These are phyloP conservation scores for Diaporthe velutina DNA, from an alignment of 2,329 filamentous ascomycete genomes.

Conservation along the genomic window DNA sequence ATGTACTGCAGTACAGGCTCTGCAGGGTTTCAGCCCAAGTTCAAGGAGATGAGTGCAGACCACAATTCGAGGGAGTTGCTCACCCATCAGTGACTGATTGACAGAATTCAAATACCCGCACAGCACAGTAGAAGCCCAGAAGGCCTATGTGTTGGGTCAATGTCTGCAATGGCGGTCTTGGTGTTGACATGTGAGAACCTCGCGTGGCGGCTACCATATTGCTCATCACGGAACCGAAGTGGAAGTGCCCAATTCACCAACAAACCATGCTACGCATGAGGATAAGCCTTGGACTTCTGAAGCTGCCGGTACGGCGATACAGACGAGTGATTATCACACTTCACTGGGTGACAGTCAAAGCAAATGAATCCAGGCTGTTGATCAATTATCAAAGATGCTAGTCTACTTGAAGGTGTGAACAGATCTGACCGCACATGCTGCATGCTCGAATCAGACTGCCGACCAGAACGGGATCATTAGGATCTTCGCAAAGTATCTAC, in stretches of 20 bases:
- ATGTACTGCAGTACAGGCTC: too few species aligned
- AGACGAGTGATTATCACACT: neutral
- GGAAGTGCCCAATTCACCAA: neutral
- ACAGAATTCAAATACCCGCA: neutral
- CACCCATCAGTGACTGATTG: neutral
- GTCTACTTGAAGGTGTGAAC: slow-evolving; percentile 30
- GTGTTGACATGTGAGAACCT: neutral
- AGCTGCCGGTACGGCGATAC: neutral
- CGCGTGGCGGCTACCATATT: neutral
- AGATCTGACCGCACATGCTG: slow-evolving; percentile 30
- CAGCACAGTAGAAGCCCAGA: neutral
- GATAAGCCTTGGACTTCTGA: neutral
- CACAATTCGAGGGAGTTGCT: neutral
- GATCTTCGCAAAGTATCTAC: slow-evolving; percentile 9
- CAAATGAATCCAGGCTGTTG: slow-evolving; percentile 26
- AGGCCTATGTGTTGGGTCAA: too few species aligned
- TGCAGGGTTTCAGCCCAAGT: neutral
- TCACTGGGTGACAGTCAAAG: neutral
- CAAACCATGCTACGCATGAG: neutral
- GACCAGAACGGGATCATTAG: slow-evolving; percentile 5
- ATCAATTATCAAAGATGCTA: slow-evolving; percentile 28
- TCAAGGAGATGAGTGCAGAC: neutral
- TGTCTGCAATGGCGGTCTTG: neutral
- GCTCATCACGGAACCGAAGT: neutral
- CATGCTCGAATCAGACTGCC: slow-evolving; percentile 29